These are phyloP conservation scores for Mimosa pudica DNA, from an alignment of 306 rosid genomes.

Conservation along the genomic window DNA sequence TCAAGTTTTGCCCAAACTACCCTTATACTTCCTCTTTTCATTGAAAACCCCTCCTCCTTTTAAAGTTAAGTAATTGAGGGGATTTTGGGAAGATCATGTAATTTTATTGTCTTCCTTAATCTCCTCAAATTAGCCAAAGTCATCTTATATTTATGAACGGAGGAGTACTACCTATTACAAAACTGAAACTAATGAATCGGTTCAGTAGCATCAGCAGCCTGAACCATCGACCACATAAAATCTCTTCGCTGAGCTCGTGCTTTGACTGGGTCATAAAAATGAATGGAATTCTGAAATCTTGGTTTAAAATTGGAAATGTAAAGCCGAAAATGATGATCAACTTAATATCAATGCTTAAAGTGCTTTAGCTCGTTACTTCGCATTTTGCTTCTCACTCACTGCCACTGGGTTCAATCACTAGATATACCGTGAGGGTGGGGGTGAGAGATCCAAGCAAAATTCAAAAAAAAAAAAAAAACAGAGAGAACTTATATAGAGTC, in stretches of 20 bases:
- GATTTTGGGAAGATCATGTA: too few relatives aligned
- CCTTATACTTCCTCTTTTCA: too few relatives aligned
- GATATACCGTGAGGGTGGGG: background rate
- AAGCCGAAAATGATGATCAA: background rate
- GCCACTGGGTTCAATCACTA: background rate
- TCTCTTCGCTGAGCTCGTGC: background rate
- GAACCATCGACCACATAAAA: background rate
- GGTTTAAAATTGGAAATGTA: background rate
- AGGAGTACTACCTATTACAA: too few relatives aligned
- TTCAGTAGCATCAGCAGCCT: background rate
- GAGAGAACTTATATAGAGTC: background rate
- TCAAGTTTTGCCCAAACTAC: too few relatives aligned
- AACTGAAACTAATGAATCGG: background rate
- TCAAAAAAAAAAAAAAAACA: background rate
- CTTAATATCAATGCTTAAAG: background rate
- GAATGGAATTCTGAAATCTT: background rate
- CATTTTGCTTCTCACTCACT: background rate
- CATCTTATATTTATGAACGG: too few relatives aligned
- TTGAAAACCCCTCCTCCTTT: too few relatives aligned
- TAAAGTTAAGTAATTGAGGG: too few relatives aligned
- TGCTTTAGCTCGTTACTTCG: background rate
- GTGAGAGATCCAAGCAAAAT: constrained; percentile 14
- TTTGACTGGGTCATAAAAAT: background rate
- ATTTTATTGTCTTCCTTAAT: too few relatives aligned
- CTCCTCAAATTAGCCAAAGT: too few relatives aligned